Conservation (phyloP, 2,329 filamentous ascomycete genomes). For the Neofusicoccum ribis region DNA sequence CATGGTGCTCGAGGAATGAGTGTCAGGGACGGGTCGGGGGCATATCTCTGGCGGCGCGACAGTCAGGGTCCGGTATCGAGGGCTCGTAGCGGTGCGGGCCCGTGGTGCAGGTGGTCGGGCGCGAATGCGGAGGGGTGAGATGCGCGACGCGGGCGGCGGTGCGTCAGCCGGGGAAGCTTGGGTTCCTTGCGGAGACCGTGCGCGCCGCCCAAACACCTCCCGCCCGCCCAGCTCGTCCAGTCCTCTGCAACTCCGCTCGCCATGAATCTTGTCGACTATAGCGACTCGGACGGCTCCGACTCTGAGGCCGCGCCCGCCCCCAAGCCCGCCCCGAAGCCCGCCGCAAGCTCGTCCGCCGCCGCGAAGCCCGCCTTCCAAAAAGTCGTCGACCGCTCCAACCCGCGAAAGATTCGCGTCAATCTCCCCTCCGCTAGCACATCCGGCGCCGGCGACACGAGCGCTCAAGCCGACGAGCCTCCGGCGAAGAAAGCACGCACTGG, state of each 20-base stretch:
- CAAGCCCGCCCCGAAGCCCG: conserved; percentile 29
- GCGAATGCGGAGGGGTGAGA: conserved; percentile 12
- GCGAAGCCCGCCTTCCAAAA: conserved; percentile 69
- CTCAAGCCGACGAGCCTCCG: conserved; percentile 53
- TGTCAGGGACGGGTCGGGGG: not conserved
- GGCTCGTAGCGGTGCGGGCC: not conserved
- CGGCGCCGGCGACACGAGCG: conserved; percentile 27
- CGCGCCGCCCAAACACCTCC: not conserved
- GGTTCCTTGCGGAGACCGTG: not conserved
- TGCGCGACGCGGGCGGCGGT: conserved; percentile 13
- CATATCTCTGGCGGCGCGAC: not conserved
- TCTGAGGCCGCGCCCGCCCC: conserved; percentile 49
- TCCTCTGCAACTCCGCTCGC: conserved; percentile 20
- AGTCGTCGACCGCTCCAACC: conserved; percentile 76
- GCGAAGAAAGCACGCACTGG: conserved; percentile 69
- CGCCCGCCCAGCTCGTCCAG: not conserved
- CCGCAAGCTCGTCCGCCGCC: conserved; percentile 32
- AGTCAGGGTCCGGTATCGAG: not conserved
- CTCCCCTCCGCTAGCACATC: conserved; percentile 58
- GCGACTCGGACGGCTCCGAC: conserved; percentile 73
- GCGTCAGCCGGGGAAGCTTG: conserved; percentile 12
- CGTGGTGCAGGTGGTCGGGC: not conserved
- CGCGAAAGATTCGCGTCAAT: conserved; percentile 80
- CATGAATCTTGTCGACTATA: conserved; percentile 83
- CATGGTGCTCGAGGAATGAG: conserved; percentile 30